Evolutionary conservation across 257 asterid genomes (phyloP).

Genomic region (Fraxinus pennsylvanica): DNA sequence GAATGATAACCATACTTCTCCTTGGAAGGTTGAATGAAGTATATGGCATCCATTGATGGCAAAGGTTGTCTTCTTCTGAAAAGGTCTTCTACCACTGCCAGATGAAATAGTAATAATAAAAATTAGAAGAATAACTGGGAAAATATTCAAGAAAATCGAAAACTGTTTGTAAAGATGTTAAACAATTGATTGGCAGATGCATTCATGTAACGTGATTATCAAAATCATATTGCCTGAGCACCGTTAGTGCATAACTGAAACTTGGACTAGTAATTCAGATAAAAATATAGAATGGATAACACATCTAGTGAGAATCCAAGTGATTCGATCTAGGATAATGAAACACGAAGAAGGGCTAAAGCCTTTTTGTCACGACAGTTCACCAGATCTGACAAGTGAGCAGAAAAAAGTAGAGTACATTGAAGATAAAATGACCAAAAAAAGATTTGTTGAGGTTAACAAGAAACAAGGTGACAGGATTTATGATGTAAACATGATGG

Average conservation of each 20-base stretch:
- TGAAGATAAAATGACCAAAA: background rate
- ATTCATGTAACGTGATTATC: conserved; percentile 11
- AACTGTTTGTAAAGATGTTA: background rate
- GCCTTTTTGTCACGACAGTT: background rate
- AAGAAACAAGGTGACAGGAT: conserved; percentile 13
- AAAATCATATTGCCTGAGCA: conserved; percentile 13
- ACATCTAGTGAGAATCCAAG: conserved; percentile 7
- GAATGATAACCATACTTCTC: conserved; percentile 67
- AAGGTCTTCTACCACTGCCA: conserved; percentile 98
- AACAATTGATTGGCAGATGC: background rate
- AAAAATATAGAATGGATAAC: background rate
- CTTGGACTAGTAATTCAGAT: conserved; percentile 8
- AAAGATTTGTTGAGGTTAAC: conserved; percentile 4
- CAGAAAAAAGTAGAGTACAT: background rate
- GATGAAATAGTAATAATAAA: conserved; percentile 7
- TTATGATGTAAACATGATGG: conserved; percentile 4
- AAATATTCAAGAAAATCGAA: conserved; percentile 15
- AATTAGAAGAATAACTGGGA: conserved; percentile 16
- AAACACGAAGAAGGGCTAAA: background rate
- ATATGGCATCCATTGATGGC: conserved; percentile 96
- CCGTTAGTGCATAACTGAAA: conserved; percentile 1
- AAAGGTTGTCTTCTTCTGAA: conserved; percentile 91
- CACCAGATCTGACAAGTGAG: background rate
- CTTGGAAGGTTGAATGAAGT: conserved; percentile 90
- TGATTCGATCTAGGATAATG: background rate